phyloP scores from a whole-genome alignment of 352 stramenopile species.

The Phytopythium vexans region DNA sequence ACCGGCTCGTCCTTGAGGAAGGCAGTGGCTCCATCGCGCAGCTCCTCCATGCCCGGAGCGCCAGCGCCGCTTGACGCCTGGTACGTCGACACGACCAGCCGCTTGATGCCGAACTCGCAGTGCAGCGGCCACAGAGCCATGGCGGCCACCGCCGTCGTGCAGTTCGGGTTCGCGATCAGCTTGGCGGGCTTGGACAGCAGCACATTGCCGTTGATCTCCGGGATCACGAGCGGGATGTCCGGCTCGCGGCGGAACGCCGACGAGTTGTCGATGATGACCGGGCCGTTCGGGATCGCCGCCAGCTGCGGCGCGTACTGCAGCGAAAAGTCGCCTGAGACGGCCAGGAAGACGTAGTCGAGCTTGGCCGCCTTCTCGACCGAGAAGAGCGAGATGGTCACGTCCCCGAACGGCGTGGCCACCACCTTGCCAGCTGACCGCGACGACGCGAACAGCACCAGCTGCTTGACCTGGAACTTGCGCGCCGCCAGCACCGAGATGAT shows the following conservation, averaged over 20 bases:
- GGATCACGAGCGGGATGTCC: constrained; percentile 92
- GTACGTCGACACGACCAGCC: constrained; percentile 96
- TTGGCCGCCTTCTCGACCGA: constrained; percentile 88
- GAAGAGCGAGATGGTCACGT: constrained; percentile 95
- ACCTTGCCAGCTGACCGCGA: constrained; percentile 91
- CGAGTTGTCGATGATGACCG: constrained; percentile 99
- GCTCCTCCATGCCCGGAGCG: constrained; percentile 93
- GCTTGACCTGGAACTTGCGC: constrained; percentile 87
- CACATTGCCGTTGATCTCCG: constrained; percentile 94
- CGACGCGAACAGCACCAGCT: constrained; percentile 95
- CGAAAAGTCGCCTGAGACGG: constrained; percentile 96
- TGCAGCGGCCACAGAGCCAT: constrained; percentile 97
- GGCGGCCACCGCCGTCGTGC: constrained; percentile 96
- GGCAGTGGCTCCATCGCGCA: constrained; percentile 85
- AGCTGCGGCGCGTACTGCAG: constrained; percentile 94
- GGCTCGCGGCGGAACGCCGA: constrained; percentile 94
- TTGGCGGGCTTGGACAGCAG: constrained; percentile 67
- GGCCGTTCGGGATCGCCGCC: constrained; percentile 65
- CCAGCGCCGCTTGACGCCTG: constrained; percentile 92
- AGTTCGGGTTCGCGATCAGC: constrained; percentile 99
- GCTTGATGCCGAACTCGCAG: constrained; percentile 95
- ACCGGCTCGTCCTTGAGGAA: constrained; percentile 70
- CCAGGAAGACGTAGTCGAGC: constrained; percentile 97
- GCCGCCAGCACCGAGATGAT: constrained; percentile 90
- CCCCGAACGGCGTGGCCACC: constrained; percentile 88